phyloP scores from a whole-genome alignment of 164 flowering plant genomes.

The Stephania cephalantha region DNA sequence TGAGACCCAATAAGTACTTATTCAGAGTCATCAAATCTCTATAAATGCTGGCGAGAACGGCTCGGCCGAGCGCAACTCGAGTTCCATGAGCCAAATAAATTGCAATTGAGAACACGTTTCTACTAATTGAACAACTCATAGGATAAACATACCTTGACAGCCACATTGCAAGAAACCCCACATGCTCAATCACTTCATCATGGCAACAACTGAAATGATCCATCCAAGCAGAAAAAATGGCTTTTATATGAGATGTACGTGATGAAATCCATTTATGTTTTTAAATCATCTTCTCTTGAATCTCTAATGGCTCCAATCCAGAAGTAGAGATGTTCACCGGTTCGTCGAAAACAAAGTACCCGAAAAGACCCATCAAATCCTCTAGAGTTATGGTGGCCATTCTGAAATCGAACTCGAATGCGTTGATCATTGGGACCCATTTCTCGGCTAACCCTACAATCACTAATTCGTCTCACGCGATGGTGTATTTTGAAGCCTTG shows the following conservation, averaged over 20 bases:
- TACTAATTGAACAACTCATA: too few species aligned
- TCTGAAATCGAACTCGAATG: constrained; percentile 39
- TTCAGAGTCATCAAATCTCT: too few species aligned
- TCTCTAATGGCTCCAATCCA: background rate
- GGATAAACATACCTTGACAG: too few species aligned
- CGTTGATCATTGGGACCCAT: constrained; percentile 27
- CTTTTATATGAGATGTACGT: background rate
- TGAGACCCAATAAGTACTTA: too few species aligned
- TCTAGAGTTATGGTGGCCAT: constrained; percentile 29
- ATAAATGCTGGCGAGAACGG: too few species aligned
- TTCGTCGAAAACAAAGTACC: constrained; percentile 26
- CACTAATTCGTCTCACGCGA: constrained; percentile 8
- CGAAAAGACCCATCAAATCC: constrained; percentile 29
- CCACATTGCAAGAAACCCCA: too few species aligned
- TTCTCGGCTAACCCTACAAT: constrained; percentile 22
- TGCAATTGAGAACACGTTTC: too few species aligned
- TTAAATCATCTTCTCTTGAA: constrained; percentile 1
- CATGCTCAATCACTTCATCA: too few species aligned
- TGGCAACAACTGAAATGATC: constrained; percentile 14
- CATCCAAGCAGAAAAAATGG: constrained; percentile 16
- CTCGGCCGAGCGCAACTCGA: too few species aligned
- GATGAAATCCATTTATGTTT: background rate
- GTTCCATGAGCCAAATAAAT: too few species aligned
- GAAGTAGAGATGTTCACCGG: constrained; percentile 11
- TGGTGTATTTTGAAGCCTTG: constrained; percentile 15